Evolutionary conservation across 73 alveolate species (phyloP).

Genomic region (Symbiodinium natans): DNA sequence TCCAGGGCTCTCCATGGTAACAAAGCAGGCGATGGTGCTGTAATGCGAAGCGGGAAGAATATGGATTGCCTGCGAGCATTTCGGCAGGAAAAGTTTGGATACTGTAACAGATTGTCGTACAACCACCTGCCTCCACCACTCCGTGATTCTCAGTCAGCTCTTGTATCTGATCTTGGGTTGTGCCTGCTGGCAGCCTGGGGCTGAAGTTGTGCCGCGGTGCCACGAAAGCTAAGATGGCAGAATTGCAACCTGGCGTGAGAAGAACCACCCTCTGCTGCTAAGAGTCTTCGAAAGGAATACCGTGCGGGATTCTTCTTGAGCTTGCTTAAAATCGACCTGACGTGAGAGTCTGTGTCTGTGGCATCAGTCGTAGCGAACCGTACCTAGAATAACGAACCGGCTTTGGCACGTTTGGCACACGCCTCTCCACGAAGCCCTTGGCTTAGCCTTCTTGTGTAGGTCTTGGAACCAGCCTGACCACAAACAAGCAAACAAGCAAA

Average conservation of each 20-base stretch:
- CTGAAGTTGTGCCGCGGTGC: too few relatives aligned
- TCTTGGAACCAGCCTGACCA: neutral
- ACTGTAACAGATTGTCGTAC: neutral
- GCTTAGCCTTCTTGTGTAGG: neutral
- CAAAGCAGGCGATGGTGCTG: conserved; percentile 29
- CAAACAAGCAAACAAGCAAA: too few relatives aligned
- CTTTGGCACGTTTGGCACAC: too few relatives aligned
- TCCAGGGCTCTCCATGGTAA: conserved; percentile 82
- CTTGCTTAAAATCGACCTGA: conserved; percentile 59
- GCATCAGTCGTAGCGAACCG: too few relatives aligned
- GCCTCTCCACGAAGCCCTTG: conserved; percentile 4
- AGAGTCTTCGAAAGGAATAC: conserved; percentile 19
- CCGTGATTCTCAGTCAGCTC: conserved; percentile 53
- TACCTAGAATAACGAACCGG: too few relatives aligned
- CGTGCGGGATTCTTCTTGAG: conserved; percentile 50
- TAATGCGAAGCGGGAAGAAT: conserved; percentile 19
- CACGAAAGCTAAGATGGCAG: neutral
- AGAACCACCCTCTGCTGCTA: neutral
- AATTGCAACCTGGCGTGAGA: neutral
- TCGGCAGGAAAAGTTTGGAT: neutral
- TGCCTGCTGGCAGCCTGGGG: neutral
- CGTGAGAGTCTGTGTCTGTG: neutral
- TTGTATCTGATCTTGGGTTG: conserved; percentile 11
- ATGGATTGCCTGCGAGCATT: conserved; percentile 25
- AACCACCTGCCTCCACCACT: conserved; percentile 39